These are phyloP conservation scores for Lactarius indigo DNA, from an alignment of 768 basidiomycete genomes.

Conservation along the genomic window DNA sequence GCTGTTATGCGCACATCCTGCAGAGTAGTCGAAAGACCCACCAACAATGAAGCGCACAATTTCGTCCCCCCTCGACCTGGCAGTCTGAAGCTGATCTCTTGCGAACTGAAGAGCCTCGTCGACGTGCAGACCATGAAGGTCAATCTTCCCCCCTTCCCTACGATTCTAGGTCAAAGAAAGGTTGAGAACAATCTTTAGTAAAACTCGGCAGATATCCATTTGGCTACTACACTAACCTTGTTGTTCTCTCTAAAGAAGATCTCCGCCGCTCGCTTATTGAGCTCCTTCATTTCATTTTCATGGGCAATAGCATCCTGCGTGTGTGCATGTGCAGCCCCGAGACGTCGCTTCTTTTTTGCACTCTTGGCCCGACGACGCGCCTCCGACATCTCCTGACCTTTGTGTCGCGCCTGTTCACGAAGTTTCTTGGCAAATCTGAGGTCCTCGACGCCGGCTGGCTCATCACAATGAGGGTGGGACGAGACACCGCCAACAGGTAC, in stretches of 20 bases:
- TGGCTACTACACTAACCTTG: constrained; percentile 2
- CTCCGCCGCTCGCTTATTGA: constrained; percentile 6
- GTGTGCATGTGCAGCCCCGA: neutral
- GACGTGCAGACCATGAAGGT: constrained; percentile 13
- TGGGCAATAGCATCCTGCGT: neutral
- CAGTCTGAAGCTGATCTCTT: neutral
- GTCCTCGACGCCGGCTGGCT: neutral
- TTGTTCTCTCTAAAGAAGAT: constrained; percentile 11
- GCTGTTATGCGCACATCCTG: neutral
- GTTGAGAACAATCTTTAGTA: neutral
- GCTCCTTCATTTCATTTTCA: neutral
- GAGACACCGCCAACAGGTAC: neutral
- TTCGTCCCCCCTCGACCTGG: neutral
- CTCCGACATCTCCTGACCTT: neutral
- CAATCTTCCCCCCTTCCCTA: neutral
- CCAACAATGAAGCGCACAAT: constrained; percentile 19
- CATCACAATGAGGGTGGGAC: neutral
- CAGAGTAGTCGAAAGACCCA: neutral
- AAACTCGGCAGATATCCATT: neutral
- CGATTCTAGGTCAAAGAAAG: neutral
- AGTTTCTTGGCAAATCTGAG: neutral
- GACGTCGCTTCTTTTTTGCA: neutral
- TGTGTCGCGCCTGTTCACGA: neutral
- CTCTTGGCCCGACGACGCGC: neutral
- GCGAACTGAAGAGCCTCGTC: neutral